Percentiles rank a stretch among this genome's conserved stretches.
These are phyloP conservation scores for Sordariomycetes sp. DNA, from an alignment of 2,329 filamentous ascomycete genomes.

Conservation along the genomic window DNA sequence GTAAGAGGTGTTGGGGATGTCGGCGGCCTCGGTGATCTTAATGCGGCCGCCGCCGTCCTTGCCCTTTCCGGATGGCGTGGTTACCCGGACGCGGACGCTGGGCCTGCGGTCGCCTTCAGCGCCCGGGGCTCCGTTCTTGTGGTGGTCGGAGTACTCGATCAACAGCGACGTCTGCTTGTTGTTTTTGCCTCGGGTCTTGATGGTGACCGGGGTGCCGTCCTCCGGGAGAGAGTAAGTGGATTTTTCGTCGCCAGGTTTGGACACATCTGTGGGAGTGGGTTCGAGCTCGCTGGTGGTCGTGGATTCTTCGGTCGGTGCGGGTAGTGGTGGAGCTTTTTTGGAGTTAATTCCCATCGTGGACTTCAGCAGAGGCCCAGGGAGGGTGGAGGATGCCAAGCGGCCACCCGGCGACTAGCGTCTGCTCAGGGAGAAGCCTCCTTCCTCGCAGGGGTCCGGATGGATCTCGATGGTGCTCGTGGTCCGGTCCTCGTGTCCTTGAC, in stretches of 20 bases:
- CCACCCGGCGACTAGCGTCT: not conserved
- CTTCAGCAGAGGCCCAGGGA: conserved; percentile 5
- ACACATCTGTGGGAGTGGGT: conserved; percentile 59
- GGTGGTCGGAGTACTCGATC: conserved; percentile 85
- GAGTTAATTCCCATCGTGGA: conserved; percentile 44
- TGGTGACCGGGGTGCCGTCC: conserved; percentile 85
- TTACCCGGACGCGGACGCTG: conserved; percentile 70
- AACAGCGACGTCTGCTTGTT: conserved; percentile 73
- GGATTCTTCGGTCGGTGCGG: conserved; percentile 68
- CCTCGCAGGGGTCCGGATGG: not conserved
- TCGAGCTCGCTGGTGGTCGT: conserved; percentile 35
- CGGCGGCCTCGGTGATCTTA: conserved; percentile 76
- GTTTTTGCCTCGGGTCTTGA: conserved; percentile 55
- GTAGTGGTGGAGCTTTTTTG: conserved; percentile 54
- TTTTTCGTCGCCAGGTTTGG: conserved; percentile 55
- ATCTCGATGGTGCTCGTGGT: not conserved
- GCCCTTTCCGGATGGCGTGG: conserved; percentile 57
- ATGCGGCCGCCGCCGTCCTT: conserved; percentile 57
- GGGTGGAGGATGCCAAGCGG: conserved; percentile 1
- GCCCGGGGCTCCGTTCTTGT: conserved; percentile 42
- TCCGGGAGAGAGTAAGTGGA: conserved; percentile 74
- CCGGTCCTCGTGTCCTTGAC: conserved; percentile 1
- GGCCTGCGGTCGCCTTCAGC: conserved; percentile 58
- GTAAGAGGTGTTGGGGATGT: conserved; percentile 47
- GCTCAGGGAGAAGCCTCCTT: not conserved